These are phyloP conservation scores for Arthrobotrys conoides DNA, from an alignment of 2,329 filamentous ascomycete genomes.

Conservation along the genomic window DNA sequence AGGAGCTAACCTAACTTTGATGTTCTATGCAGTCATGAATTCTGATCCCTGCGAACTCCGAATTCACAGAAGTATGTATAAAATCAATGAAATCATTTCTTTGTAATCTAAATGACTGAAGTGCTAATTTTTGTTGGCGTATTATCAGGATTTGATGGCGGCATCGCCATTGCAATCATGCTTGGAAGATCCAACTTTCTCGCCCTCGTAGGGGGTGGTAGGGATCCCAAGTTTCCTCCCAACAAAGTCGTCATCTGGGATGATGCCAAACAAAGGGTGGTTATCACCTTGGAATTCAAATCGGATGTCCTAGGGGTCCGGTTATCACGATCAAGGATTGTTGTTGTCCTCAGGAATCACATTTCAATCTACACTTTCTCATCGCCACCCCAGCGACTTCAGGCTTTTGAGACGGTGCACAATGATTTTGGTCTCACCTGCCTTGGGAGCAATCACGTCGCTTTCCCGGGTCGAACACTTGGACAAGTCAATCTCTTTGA, in stretches of 20 bases:
- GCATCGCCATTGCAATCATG: conserved; percentile 87
- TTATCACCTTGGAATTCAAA: conserved; percentile 82
- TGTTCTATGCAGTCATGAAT: conserved; percentile 75
- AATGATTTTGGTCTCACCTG: conserved; percentile 87
- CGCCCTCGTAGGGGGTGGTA: conserved; percentile 89
- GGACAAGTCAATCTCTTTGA: conserved; percentile 93
- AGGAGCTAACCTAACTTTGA: conserved; percentile 24
- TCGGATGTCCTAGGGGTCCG: conserved; percentile 85
- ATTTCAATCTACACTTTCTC: conserved; percentile 85
- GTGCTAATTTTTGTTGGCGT: conserved; percentile 24
- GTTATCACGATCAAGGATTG: conserved; percentile 80
- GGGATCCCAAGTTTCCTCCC: conserved; percentile 84
- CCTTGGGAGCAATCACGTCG: conserved; percentile 79
- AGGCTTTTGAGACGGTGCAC: conserved; percentile 86
- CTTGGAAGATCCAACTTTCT: conserved; percentile 88
- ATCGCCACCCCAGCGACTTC: conserved; percentile 78
- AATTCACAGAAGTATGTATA: conserved; percentile 72
- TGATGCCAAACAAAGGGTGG: conserved; percentile 80
- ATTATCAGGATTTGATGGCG: conserved; percentile 80
- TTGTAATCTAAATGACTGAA: conserved; percentile 24
- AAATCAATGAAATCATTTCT: not conserved
- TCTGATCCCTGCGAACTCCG: conserved; percentile 80
- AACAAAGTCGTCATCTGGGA: conserved; percentile 97
- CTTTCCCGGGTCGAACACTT: conserved; percentile 86
- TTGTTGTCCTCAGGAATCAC: conserved; percentile 84